Evolutionary conservation across 768 basidiomycete genomes (phyloP), one percentile per base, ranked within the genome.

Genomic region (Lepiota brunneoincarnata): DNA sequence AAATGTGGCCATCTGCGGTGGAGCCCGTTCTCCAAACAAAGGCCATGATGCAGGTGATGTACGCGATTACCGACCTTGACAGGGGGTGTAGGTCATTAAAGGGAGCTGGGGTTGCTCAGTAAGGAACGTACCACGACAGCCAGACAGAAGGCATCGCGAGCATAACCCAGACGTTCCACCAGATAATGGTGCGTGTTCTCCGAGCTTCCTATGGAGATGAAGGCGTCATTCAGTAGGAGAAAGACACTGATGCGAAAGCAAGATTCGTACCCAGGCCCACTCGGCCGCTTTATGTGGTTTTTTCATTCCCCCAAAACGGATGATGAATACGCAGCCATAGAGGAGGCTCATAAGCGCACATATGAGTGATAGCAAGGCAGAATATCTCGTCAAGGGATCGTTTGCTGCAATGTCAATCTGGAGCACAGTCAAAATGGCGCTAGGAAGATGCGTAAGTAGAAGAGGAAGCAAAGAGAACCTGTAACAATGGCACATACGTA

Each of bases 111-210:
- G 26, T n/a, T 11, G 15, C 11, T 23, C 35, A 40, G 28, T n/a
- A n/a, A n/a, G 24, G 1, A 34, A 56, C 63, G 17, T 54, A 81
- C 84, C 84, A 88, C 6, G 81, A 73, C 31, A 87, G 75, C 82
- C 83, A 87, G 12, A 83, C 61, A 0, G 77, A 80, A 0, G 86
- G 86, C 72, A 84, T 76, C 0, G 84, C 80, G 24, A 88, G 72
- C 17, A 87, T 56, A 1, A 87, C 78, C 84, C 86, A 87, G 15
- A 87, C 81, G 56, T 88, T 88, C 86, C 86, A 75, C 55, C 61
- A 69, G 24, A 71, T 66, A 0, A 45, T 43, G 0, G 66, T 60
- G 11, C 56, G 60, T 2, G 59, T 58, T 39, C 66, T 67, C 45
- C 78, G 75, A 2, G 83, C 79, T 61, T 87, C 86, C 81, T 84